Percentiles rank a stretch among this genome's conserved stretches.
These are phyloP conservation scores for Clitocybe nebularis DNA, from an alignment of 1,284 basidiomycete genomes.

Conservation along the genomic window DNA sequence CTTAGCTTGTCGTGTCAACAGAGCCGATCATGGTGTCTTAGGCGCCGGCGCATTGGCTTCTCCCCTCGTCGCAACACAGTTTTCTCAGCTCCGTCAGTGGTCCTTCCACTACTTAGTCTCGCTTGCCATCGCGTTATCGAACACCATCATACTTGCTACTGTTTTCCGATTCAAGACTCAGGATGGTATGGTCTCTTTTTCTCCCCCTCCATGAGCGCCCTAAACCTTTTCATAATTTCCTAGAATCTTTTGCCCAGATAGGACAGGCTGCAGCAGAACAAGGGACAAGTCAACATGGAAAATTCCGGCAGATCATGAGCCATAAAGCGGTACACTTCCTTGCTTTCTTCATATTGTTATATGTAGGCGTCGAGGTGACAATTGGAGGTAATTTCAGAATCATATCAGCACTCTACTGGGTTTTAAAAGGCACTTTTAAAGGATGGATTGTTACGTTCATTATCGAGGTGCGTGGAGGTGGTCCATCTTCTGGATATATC, in stretches of 20 bases:
- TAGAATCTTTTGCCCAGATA: conserved; percentile 38
- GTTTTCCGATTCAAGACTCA: conserved; percentile 52
- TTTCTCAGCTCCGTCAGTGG: conserved; percentile 47
- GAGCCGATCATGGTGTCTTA: conserved; percentile 20
- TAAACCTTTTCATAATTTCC: background rate
- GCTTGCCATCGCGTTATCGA: conserved; percentile 48
- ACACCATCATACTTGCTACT: conserved; percentile 36
- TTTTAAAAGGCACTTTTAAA: conserved; percentile 15
- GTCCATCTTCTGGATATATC: conserved; percentile 46
- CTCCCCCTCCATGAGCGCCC: background rate
- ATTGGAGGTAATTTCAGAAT: conserved; percentile 44
- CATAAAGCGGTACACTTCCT: conserved; percentile 52
- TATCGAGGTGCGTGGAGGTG: conserved; percentile 42
- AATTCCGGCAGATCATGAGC: conserved; percentile 54
- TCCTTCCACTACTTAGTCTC: conserved; percentile 64
- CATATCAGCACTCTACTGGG: background rate
- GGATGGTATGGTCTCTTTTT: conserved; percentile 47
- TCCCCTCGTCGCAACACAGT: conserved; percentile 68
- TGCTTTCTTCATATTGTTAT: conserved; percentile 61
- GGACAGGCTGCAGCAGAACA: conserved; percentile 35
- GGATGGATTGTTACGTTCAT: conserved; percentile 66
- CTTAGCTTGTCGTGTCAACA: background rate
- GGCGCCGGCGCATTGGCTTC: conserved; percentile 63
- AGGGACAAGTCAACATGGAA: conserved; percentile 34
- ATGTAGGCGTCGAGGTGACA: conserved; percentile 66